Evolutionary conservation across 768 basidiomycete genomes (phyloP), one percentile per base, ranked within the genome.

Genomic region (Pleurotus eryngii): DNA sequence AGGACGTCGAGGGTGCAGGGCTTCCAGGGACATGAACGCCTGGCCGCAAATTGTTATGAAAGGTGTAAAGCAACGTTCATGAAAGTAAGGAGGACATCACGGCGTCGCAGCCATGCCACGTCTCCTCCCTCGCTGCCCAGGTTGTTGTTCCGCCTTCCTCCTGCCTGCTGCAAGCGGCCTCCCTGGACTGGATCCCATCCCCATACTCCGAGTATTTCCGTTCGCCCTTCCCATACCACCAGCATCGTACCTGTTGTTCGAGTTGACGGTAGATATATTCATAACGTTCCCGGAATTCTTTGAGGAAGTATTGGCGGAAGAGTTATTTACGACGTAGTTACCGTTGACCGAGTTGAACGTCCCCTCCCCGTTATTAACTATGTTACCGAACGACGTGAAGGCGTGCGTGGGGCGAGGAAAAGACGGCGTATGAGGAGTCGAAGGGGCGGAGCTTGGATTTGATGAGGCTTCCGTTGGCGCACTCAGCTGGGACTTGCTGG

Each of bases 281-380:
- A 57, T 65, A 8, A 63, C 59, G 56, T 65, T 64, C 4, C 64
- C 67, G 7, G 59, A 57, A 38, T 65, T 61, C 5, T 59, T 63
- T 24, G 56, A 60, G 37, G 61, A 57, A 11, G 61, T 40, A 39
- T 60, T 63, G 27, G 47, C 56, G 30, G 61, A 59, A 8, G 58
- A 58, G 60, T 64, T 57, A 5, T 14, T 56, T 22, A 27, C 37
- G 53, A 26, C 40, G 4, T 55, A 22, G 55, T 56, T 26, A 51
- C 59, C 17, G 22, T 35, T 50, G 57, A 58, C 12, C 20, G 61
- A 48, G 22, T 48, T 57, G 24, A 57, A 17, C 3, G n/a, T 54
- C 7, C 55, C 35, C 22, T 30, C 46, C 15, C 43, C 46, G 3
- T 49, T 49, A 3, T 14, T 24, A 1, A 49, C 49, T n/a, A 27